phyloP scores from a whole-genome alignment of 2,329 filamentous ascomycete genomes.

The Rhexocercosporidium sp. region DNA sequence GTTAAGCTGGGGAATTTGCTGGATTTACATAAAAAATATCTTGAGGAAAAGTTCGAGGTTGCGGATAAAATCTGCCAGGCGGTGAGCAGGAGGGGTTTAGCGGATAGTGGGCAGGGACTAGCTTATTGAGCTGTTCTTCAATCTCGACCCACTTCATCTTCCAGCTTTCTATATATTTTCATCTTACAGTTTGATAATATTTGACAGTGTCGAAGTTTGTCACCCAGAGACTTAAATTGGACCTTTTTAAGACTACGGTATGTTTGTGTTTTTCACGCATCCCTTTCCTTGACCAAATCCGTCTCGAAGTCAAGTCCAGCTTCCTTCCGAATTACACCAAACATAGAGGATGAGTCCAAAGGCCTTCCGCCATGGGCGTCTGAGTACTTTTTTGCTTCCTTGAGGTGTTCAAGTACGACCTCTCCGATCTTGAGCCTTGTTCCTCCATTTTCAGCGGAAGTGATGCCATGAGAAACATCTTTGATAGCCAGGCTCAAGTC shows the following conservation, averaged over 20 bases:
- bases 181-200: too few relatives aligned
- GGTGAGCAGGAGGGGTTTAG: constrained; percentile 8
- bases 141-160: neutral
- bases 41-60: constrained; percentile 19
- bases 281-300: constrained; percentile 39
- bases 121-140: neutral
- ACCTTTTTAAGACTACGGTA: too few relatives aligned
- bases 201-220: too few relatives aligned
- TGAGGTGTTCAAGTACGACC: constrained; percentile 49
- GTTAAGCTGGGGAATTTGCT: constrained; percentile 13
- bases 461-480: constrained; percentile 56
- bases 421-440: constrained; percentile 49
- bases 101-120: neutral
- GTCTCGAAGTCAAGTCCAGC: constrained; percentile 53
- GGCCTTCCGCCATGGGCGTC: constrained; percentile 43
- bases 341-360: constrained; percentile 57
- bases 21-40: neutral
- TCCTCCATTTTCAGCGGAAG: constrained; percentile 48
- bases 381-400: constrained; percentile 47
- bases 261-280: neutral
- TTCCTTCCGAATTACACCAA: constrained; percentile 51
- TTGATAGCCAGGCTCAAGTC: constrained; percentile 57
- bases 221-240: too few relatives aligned
- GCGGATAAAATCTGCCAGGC: constrained; percentile 6
- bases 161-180: too few relatives aligned